Base-by-base conservation (phyloP, 2,329 filamentous ascomycete genomes). In the Penicillium vulpinum region DNA sequence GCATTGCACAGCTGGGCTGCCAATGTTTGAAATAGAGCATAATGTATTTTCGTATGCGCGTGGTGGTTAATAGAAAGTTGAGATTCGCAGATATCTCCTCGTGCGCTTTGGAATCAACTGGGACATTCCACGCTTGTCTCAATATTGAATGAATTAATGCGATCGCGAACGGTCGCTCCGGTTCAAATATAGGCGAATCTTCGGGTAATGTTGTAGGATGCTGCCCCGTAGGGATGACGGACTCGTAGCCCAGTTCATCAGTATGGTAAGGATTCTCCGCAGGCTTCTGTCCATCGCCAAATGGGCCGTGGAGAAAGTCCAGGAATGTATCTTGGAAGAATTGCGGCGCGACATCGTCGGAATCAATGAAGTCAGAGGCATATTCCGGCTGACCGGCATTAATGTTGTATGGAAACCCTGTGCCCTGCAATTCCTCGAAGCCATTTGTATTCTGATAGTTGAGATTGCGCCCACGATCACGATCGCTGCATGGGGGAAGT, bases 11-110 rank as follows among this genome's bases (percentile, higher is more conserved):
- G 53, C 77, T 78, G 3, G 72, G 72, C 33, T 81, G 77, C 73
- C 78, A 80, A 55, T 73, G 75, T 36, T 73, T 72, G 54, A 80
- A 80, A 52, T 78, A 81, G 3, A 78, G 64, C 2, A 66, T 63
- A 4, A 77, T 62, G 52, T 76, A 78, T 56, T 74, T 78, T 15
- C 70, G 70, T 31, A 79, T 77, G 26, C 72, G 73, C 0, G 70
- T 68, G 1, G 75, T 75, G 0, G 73, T 77, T 31, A 79, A 67
- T 10, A 80, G 60, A 43, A 71, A 77, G 28, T 72, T 73, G 4
- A 78, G 63, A 36, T 73, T 71, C 10, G 70, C 63, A 5, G 73
- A 73, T 15, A 80, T 64, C 46, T 77, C 74, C 24, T 75, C 70
- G 29, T 78, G 74, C 4, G 71, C 62, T 29, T 75, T 74, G 4